Evolutionary conservation across 2,329 filamentous ascomycete genomes (phyloP).

Genomic region (Alternaria dauci): DNA sequence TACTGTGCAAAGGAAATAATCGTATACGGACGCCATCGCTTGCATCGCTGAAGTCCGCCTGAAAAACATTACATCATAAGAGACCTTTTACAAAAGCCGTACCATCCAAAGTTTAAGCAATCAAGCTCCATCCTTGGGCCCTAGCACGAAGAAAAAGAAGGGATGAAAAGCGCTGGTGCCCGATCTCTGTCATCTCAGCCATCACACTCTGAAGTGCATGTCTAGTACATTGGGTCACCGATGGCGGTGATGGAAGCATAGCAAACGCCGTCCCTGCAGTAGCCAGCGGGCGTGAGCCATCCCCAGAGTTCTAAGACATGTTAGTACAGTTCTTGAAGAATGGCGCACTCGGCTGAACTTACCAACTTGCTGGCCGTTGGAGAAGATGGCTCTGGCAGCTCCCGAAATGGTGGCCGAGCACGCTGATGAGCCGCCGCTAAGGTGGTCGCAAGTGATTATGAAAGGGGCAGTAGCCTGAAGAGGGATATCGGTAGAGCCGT

Average conservation of each 20-base stretch:
- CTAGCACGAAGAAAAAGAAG: not conserved
- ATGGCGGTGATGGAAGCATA: constrained; percentile 8
- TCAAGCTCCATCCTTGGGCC: not conserved
- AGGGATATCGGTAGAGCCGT: constrained; percentile 4
- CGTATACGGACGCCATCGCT: not conserved
- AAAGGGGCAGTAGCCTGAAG: constrained; percentile 14
- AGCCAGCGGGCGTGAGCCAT: constrained; percentile 12
- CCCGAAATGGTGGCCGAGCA: constrained; percentile 14
- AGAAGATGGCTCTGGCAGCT: constrained; percentile 7
- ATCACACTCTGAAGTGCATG: not conserved
- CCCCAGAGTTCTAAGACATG: constrained; percentile 7
- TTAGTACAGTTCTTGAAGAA: not conserved
- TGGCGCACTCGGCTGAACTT: not conserved
- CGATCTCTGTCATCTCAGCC: constrained; percentile 1
- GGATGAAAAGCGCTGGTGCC: not conserved
- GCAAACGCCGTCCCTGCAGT: constrained; percentile 12
- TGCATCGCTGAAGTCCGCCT: not conserved
- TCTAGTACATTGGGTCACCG: constrained; percentile 16
- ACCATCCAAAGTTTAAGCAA: not conserved
- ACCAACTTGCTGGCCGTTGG: constrained; percentile 12
- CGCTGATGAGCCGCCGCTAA: not conserved
- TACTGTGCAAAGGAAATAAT: not conserved
- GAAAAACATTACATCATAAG: constrained; percentile 1
- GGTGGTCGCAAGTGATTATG: constrained; percentile 10
- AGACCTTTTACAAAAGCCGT: not conserved